phyloP scores from a whole-genome alignment of 352 stramenopile species.

The Phytophthora agathidicida region DNA sequence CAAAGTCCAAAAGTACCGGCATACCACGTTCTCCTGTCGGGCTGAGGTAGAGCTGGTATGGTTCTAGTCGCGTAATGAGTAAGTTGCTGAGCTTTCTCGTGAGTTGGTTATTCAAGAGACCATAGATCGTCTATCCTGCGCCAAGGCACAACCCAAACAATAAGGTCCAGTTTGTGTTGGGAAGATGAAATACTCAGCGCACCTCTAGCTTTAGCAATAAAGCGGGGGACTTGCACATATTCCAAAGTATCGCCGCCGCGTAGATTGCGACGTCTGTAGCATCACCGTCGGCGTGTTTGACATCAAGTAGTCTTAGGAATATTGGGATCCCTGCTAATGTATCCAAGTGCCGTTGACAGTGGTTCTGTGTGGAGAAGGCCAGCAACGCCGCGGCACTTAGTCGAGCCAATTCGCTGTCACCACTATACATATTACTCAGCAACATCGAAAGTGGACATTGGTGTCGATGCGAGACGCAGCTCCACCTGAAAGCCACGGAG shows the following conservation, averaged over 20 bases:
- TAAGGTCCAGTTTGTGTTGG: not conserved
- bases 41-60: conserved; percentile 47
- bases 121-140: conserved; percentile 59
- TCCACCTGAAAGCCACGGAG: conserved; percentile 41
- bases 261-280: conserved; percentile 53
- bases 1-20: conserved; percentile 57
- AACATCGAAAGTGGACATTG: conserved; percentile 69
- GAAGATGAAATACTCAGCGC: not conserved
- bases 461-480: conserved; percentile 75
- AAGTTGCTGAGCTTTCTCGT: conserved; percentile 56
- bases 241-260: conserved; percentile 65
- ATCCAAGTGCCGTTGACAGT: conserved; percentile 78
- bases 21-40: conserved; percentile 54
- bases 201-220: conserved; percentile 77
- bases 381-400: conserved; percentile 61
- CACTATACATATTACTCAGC: conserved; percentile 37
- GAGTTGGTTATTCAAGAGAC: conserved; percentile 63
- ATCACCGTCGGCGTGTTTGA: conserved; percentile 14
- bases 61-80: conserved; percentile 53
- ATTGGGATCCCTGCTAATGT: conserved; percentile 45
- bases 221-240: conserved; percentile 67
- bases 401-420: conserved; percentile 40
- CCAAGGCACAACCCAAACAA: conserved; percentile 1
- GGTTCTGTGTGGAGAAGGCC: conserved; percentile 70
- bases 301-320: conserved; percentile 56